phyloP scores from a whole-genome alignment of 495 filamentous ascomycete species.

The Daldinia caldariorum region DNA sequence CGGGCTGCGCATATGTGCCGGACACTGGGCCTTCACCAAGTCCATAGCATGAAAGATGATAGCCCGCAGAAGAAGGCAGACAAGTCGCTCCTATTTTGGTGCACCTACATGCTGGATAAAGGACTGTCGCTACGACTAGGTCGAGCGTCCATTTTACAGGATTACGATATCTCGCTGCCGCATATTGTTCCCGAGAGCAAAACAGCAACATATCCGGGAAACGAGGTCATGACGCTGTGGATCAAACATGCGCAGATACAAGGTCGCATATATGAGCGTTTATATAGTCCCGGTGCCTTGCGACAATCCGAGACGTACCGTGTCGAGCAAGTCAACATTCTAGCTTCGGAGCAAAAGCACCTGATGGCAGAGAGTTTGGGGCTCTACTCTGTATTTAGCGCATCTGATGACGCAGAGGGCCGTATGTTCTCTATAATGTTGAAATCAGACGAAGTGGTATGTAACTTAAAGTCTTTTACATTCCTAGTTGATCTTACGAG shows the following conservation, averaged over 20 bases:
- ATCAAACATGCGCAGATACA: slow-evolving; percentile 65
- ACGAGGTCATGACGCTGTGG: slow-evolving; percentile 57
- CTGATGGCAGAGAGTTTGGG: slow-evolving; percentile 43
- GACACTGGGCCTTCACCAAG: slow-evolving; percentile 70
- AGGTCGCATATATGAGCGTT: slow-evolving; percentile 64
- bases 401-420: slow-evolving; percentile 37
- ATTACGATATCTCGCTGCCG: slow-evolving; percentile 70
- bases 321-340: slow-evolving; percentile 47
- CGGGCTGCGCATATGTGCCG: slow-evolving; percentile 69
- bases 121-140: slow-evolving; percentile 71
- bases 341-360: slow-evolving; percentile 40
- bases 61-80: slow-evolving; percentile 48
- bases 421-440: slow-evolving; percentile 60
- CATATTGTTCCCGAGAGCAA: slow-evolving; percentile 49
- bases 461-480: not conserved
- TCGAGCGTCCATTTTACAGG: slow-evolving; percentile 67
- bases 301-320: slow-evolving; percentile 59
- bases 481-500: not conserved
- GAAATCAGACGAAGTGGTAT: slow-evolving; percentile 61
- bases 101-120: slow-evolving; percentile 68
- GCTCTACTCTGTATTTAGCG: slow-evolving; percentile 36
- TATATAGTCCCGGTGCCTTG: slow-evolving; percentile 70
- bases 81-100: slow-evolving; percentile 68
- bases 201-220: slow-evolving; percentile 47
- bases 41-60: slow-evolving; percentile 61